These are phyloP conservation scores for Rosellinia necatrix DNA, from an alignment of 2,329 filamentous ascomycete genomes.

Conservation along the genomic window DNA sequence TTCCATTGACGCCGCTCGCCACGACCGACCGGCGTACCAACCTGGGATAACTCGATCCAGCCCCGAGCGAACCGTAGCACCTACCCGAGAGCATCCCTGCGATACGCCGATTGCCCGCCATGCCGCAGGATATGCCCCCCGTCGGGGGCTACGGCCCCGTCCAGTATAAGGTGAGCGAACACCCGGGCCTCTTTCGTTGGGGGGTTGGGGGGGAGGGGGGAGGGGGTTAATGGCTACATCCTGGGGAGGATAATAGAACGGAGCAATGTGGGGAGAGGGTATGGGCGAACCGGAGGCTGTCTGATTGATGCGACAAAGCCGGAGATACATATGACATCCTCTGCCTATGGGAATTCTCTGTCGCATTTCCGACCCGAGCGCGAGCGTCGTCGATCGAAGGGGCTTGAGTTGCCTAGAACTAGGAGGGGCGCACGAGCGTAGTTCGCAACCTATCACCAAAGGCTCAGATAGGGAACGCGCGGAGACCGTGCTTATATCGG, in stretches of 20 bases:
- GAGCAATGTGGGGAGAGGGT: no score
- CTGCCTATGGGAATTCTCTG: no score
- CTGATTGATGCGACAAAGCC: no score
- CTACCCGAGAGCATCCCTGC: neutral
- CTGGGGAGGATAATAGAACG: no score
- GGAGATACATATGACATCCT: no score
- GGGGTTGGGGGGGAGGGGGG: neutral
- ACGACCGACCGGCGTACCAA: neutral
- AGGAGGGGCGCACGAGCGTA: neutral
- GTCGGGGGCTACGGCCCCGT: slow-evolving; percentile 92
- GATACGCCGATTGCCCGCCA: slow-evolving; percentile 52
- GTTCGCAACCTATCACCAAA: neutral
- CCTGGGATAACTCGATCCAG: neutral
- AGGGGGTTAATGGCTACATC: no score
- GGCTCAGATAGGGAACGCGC: neutral
- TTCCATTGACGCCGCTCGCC: slow-evolving; percentile 5
- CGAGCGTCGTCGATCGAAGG: neutral
- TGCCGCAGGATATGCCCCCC: slow-evolving; percentile 98
- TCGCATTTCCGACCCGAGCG: no score
- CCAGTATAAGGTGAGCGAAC: slow-evolving; percentile 85
- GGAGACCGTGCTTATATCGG: neutral
- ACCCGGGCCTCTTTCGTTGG: neutral
- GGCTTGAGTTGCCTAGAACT: neutral
- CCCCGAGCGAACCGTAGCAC: neutral
- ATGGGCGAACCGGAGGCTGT: no score